phyloP scores from a whole-genome alignment of 2,329 filamentous ascomycete species.

The Talaromyces piceae region DNA sequence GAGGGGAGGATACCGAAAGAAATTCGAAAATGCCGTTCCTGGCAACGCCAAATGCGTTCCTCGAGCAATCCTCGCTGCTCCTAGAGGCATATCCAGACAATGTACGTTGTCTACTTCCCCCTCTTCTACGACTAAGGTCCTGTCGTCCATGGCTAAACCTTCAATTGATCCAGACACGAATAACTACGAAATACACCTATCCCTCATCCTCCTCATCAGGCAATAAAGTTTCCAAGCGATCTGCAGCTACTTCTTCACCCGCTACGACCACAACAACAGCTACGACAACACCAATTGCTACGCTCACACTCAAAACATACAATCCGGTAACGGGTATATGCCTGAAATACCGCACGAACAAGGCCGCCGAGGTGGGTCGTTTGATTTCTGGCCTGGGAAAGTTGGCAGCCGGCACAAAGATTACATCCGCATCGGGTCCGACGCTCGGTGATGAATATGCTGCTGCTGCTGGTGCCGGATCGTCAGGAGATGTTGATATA shows the following conservation, averaged over 20 bases:
- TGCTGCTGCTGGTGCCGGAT: conserved; percentile 24
- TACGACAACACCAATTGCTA: conserved; percentile 43
- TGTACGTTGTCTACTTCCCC: conserved; percentile 45
- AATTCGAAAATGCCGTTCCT: conserved; percentile 67
- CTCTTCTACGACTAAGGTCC: background rate
- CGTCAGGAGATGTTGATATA: conserved; percentile 35
- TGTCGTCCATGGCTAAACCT: background rate
- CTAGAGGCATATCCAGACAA: conserved; percentile 78
- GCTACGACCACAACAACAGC: conserved; percentile 8
- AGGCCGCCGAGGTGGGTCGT: conserved; percentile 80
- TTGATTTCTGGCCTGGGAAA: conserved; percentile 70
- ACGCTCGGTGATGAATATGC: conserved; percentile 59
- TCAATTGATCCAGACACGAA: conserved; percentile 57
- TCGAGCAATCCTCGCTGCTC: conserved; percentile 76
- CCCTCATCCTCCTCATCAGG: conserved; percentile 20
- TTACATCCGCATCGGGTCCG: conserved; percentile 51
- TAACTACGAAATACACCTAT: conserved; percentile 89
- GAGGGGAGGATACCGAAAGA: no score
- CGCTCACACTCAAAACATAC: conserved; percentile 80
- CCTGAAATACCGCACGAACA: conserved; percentile 86
- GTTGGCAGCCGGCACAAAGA: conserved; percentile 60
- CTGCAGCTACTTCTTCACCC: background rate
- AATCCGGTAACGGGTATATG: conserved; percentile 73
- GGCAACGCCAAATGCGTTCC: conserved; percentile 79
- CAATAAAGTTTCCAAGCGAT: conserved; percentile 2